A percentile compares a stretch with the other conserved stretches of the same genome.
Evolutionary conservation across 768 basidiomycete genomes (phyloP).

Genomic region (Suillus spraguei): DNA sequence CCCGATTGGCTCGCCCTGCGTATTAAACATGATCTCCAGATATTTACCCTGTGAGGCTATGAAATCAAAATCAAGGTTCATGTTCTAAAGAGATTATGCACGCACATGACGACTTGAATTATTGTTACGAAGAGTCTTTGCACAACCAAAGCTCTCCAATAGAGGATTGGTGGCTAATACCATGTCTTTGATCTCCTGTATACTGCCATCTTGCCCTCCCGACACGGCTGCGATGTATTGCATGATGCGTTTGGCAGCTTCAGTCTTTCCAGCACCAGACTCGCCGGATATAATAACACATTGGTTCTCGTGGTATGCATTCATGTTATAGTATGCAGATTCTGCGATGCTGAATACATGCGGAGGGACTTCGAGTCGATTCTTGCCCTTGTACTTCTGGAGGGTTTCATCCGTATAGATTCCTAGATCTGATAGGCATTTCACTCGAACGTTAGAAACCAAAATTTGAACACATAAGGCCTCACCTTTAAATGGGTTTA

Average conservation of each 20-base stretch:
- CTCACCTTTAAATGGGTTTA: conserved; percentile 93
- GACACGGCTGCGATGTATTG: conserved; percentile 99
- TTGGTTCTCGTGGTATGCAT: conserved; percentile 98
- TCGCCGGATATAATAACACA: conserved; percentile 99
- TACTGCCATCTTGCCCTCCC: conserved; percentile 84
- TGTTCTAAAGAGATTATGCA: conserved; percentile 16
- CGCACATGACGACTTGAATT: conserved; percentile 97
- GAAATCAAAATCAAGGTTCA: not conserved
- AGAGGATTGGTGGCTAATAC: conserved; percentile 97
- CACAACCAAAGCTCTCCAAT: conserved; percentile 97
- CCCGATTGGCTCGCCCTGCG: conserved; percentile 89
- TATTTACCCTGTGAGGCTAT: conserved; percentile 82
- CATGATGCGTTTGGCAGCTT: conserved; percentile 99
- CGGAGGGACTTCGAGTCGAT: conserved; percentile 95
- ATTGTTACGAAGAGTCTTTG: conserved; percentile 98
- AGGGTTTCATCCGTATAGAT: conserved; percentile 95
- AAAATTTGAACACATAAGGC: conserved; percentile 9
- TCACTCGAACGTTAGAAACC: conserved; percentile 13
- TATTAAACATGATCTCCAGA: conserved; percentile 98
- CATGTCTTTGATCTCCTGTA: conserved; percentile 99
- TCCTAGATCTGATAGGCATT: conserved; percentile 71
- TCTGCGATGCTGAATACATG: conserved; percentile 99
- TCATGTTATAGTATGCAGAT: conserved; percentile 98
- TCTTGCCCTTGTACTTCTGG: conserved; percentile 90
- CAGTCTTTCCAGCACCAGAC: conserved; percentile 98